Base-by-base conservation (phyloP, 768 basidiomycete genomes). In the Amanita fuliginea region DNA sequence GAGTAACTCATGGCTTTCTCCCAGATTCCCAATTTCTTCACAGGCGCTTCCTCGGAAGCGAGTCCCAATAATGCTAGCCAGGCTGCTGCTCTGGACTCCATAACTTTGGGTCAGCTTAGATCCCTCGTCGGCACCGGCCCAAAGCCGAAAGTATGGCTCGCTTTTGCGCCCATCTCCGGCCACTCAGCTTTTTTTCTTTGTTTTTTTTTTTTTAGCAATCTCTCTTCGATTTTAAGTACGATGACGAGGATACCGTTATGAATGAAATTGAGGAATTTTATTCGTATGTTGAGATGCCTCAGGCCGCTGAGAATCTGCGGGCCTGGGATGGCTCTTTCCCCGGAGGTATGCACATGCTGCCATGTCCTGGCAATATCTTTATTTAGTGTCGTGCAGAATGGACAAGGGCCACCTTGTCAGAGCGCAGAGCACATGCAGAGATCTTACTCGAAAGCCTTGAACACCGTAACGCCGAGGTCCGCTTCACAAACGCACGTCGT, bases 251-350 rank as follows among this genome's bases (percentile, higher is more conserved):
- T 65, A 93, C 89, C 4, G 81, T 97, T 16, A 83, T 95, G 76
- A 86, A 87, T 58, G 96, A 99, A 63, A 83, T 99, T 34, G 89
- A 97, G 51, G 96, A 99, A 66, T 97, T 98, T 68, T 98, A 95
- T 65, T 90, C 91, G 18, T 99, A 96, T 66, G 82, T 91, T 53
- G 95, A 97, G 70, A 89, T 92, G 78, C 79, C 86, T 0, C 88
- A 93, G 62, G 83, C 92, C 18, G 80, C 79, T 2, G 87, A 90
- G 70, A 90, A 91, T 62, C 70, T 89, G 54, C 84, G 81, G 59
- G 85, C 88, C 40, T 96, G 91, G 86, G 78, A 86, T 59, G 83
- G 83, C 34, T 89, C 85, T 37, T 94, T 86, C 61, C 67, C 74
- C 26, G 80, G 80, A 65, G 86, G 91, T 86, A 59, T 57, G 50